Base-by-base conservation (phyloP, 257 asterid genomes). In the Solanum lycopersicoides region DNA sequence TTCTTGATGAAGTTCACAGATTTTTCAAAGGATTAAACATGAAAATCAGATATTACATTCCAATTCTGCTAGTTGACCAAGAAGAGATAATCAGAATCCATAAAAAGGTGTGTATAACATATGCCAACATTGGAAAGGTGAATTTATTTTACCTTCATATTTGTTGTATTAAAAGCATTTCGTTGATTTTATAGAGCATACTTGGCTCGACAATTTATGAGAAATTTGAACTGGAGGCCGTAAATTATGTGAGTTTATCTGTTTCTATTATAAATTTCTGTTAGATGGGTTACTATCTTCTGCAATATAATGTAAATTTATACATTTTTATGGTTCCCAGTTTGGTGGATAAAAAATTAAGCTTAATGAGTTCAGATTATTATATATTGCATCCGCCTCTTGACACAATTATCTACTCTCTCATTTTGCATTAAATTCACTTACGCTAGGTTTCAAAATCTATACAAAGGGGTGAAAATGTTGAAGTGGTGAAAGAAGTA, bases 21-120 rank as follows among this genome's bases (percentile, higher is more conserved):
- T 79, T 79, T 79, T 79, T 79, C 84, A 79, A 79, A 47, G 84
- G 84, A 28, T 79, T 83, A 35, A 35, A 83, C 56, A 83, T 83
- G 86, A 59, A 83, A 34, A 83, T 83, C 86, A 83, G n/a, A 83
- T 34, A 83, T 56, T 56, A 83, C 37, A 83, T 83, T 83, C 86
- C 86, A 35, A 63, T 83, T 59, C 23, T 56, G n/a, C 68, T 83
- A 23, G 56, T 83, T 35, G 86, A 83, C 28, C 4, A 12, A 41
- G 5, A 56, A n/a, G 86, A 83, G 86, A 23, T 83, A 11, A 83
- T 21, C 25, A 83, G 53, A 83, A 59, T 83, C 21, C 53, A 45
- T 39, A 34, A 59, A 25, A 83, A 35, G 86, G 86, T 34, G 25
- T 37, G 75, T 21, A 7, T 37, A 83, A 20, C 30, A 60, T 53